A percentile compares a stretch with the other conserved stretches of the same genome.
phyloP scores from a whole-genome alignment of 2,329 filamentous ascomycete species.

The Huntiella abstrusa region DNA sequence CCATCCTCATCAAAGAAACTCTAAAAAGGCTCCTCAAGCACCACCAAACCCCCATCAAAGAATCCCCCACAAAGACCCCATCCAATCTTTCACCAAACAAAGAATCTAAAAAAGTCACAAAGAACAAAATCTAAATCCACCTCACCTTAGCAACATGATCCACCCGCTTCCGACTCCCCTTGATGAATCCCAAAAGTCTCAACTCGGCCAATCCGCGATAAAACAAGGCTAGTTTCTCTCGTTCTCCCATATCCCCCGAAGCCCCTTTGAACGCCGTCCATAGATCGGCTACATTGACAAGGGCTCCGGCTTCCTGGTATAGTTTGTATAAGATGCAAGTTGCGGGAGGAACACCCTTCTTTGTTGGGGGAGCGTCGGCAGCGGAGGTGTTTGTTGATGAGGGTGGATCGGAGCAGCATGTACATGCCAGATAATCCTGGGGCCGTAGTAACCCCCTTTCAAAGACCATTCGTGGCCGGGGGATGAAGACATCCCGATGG shows the following conservation, averaged over 20 bases:
- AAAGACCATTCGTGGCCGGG: constrained; percentile 48
- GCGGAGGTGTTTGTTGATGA: background rate
- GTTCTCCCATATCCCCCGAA: constrained; percentile 30
- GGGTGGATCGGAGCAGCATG: constrained; percentile 35
- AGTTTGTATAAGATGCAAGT: constrained; percentile 61
- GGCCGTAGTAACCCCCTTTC: constrained; percentile 54
- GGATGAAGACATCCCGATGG: constrained; percentile 55
- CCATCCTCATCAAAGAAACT: background rate
- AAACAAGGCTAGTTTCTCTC: constrained; percentile 52
- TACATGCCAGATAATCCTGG: constrained; percentile 59
- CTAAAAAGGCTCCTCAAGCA: background rate
- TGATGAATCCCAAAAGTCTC: constrained; percentile 70
- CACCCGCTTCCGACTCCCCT: constrained; percentile 73
- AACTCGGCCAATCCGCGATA: constrained; percentile 75
- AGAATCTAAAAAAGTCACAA: background rate
- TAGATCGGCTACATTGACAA: constrained; percentile 64
- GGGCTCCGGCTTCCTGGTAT: constrained; percentile 55
- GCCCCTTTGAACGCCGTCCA: constrained; percentile 59
- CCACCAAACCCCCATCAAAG: background rate
- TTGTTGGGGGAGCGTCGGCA: constrained; percentile 14
- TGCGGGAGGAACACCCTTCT: constrained; percentile 33
- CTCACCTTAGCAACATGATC: constrained; percentile 87
- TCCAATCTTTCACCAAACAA: background rate
- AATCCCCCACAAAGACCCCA: background rate
- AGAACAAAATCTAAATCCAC: constrained; percentile 34